phyloP scores from a whole-genome alignment of 2,329 filamentous ascomycete genomes.

The Cladosporium sp. region DNA sequence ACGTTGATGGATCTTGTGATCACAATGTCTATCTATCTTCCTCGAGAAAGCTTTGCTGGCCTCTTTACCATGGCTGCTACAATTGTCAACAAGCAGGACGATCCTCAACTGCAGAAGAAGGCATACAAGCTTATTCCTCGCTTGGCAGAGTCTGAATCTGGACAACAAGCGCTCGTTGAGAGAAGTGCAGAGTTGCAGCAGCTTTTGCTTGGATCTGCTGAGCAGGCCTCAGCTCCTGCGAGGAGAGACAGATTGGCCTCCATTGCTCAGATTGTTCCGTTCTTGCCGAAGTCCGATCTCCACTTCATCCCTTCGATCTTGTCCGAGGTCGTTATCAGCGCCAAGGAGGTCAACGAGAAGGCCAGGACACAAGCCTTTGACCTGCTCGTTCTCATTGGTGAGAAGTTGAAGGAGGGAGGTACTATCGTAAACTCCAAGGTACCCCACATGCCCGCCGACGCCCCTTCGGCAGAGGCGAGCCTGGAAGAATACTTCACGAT shows the following conservation, averaged over 20 bases:
- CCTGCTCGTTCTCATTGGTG: slow-evolving; percentile 79
- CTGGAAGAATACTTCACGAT: slow-evolving; percentile 97
- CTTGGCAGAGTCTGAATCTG: slow-evolving; percentile 72
- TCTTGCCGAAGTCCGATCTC: slow-evolving; percentile 68
- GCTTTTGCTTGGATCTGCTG: slow-evolving; percentile 70
- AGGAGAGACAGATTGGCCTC: slow-evolving; percentile 80
- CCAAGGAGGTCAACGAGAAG: slow-evolving; percentile 96
- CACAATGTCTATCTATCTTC: slow-evolving; percentile 89
- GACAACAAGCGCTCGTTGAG: slow-evolving; percentile 67
- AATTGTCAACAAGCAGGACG: slow-evolving; percentile 72
- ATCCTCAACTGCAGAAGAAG: slow-evolving; percentile 96
- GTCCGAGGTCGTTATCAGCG: slow-evolving; percentile 90
- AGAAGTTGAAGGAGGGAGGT: slow-evolving; percentile 69
- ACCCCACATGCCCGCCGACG: slow-evolving; percentile 73
- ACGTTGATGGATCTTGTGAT: slow-evolving; percentile 96
- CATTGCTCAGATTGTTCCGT: slow-evolving; percentile 71
- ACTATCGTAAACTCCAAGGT: slow-evolving; percentile 81
- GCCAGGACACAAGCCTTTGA: slow-evolving; percentile 86
- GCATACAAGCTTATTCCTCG: slow-evolving; percentile 96
- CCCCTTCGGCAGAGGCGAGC: slow-evolving; percentile 68
- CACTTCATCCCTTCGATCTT: slow-evolving; percentile 91
- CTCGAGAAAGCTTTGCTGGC: slow-evolving; percentile 73
- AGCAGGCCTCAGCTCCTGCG: slow-evolving; percentile 81
- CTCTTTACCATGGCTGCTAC: slow-evolving; percentile 82
- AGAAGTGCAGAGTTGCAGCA: slow-evolving; percentile 72